Percentiles rank a stretch among this genome's conserved stretches.
These are phyloP conservation scores for Austropuccinia psidii DNA, from an alignment of 1,284 basidiomycete species.

Conservation along the genomic window DNA sequence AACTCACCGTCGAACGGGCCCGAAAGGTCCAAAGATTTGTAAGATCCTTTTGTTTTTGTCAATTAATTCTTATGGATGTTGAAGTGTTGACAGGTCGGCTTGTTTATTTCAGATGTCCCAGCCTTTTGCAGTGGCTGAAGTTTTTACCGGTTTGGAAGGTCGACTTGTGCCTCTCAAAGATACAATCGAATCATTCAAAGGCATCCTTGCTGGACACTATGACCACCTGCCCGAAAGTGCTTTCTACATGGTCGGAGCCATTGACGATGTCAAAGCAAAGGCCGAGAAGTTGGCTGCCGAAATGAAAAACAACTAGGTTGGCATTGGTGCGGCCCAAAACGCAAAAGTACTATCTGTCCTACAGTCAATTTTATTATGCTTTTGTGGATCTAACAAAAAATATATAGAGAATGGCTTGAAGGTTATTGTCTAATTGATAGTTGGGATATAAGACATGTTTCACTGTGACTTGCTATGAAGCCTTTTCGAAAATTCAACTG, in stretches of 20 bases:
- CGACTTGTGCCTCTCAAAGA: slow-evolving; percentile 89
- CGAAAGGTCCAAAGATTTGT: slow-evolving; percentile 52
- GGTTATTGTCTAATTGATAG: no score
- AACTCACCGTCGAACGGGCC: slow-evolving; percentile 75
- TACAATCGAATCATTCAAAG: slow-evolving; percentile 85
- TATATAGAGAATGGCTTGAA: no score
- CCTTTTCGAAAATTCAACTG: no score
- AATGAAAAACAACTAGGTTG: slow-evolving; percentile 49
- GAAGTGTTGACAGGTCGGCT: slow-evolving; percentile 45
- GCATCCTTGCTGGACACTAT: slow-evolving; percentile 82
- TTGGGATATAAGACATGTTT: no score
- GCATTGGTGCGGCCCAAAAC: neutral
- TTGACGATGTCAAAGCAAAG: slow-evolving; percentile 92
- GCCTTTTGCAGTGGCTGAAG: slow-evolving; percentile 98
- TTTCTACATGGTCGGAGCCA: slow-evolving; percentile 62
- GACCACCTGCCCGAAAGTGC: slow-evolving; percentile 79
- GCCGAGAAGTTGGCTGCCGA: slow-evolving; percentile 93
- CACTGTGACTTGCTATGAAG: no score
- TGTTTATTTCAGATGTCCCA: slow-evolving; percentile 72
- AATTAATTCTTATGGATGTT: neutral
- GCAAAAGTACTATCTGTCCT: neutral
- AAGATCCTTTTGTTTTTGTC: neutral
- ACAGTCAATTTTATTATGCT: neutral
- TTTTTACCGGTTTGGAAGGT: slow-evolving; percentile 98
- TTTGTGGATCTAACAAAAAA: no score